Conservation (phyloP, 129 eudicot species). For the Saposhnikovia divaricata region DNA sequence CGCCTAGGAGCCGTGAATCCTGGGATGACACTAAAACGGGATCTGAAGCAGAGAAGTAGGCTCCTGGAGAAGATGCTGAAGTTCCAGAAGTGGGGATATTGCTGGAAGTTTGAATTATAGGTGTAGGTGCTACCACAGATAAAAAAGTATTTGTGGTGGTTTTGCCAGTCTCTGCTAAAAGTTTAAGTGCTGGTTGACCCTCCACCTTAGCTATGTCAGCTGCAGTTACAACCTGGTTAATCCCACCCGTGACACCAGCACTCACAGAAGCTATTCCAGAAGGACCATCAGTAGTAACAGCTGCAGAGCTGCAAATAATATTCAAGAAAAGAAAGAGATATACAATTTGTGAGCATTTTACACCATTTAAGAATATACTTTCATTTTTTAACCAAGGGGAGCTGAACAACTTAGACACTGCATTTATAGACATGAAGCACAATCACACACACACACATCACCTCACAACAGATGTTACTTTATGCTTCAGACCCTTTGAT, state of each 20-base stretch:
- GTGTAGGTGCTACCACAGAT: conserved; percentile 16
- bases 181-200: conserved; percentile 8
- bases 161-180: conserved; percentile 24
- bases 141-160: conserved; percentile 16
- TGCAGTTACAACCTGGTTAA: conserved; percentile 21
- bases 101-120: conserved; percentile 16
- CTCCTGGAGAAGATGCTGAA: conserved; percentile 36
- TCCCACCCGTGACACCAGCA: conserved; percentile 17
- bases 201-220: conserved; percentile 18
- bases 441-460: conserved; percentile 16
- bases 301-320: conserved; percentile 39
- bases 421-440: background rate
- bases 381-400: no score
- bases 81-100: conserved; percentile 21
- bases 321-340: background rate
- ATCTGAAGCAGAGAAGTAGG: conserved; percentile 53
- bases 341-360: conserved; percentile 12
- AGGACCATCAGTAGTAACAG: conserved; percentile 33
- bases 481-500: conserved; percentile 36
- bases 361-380: background rate
- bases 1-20: conserved; percentile 41
- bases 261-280: conserved; percentile 34
- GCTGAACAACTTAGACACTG: background rate
- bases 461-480: conserved; percentile 40
- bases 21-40: conserved; percentile 53